Base-by-base conservation (phyloP, 768 basidiomycete species). In the Collybiopsis luxurians region DNA sequence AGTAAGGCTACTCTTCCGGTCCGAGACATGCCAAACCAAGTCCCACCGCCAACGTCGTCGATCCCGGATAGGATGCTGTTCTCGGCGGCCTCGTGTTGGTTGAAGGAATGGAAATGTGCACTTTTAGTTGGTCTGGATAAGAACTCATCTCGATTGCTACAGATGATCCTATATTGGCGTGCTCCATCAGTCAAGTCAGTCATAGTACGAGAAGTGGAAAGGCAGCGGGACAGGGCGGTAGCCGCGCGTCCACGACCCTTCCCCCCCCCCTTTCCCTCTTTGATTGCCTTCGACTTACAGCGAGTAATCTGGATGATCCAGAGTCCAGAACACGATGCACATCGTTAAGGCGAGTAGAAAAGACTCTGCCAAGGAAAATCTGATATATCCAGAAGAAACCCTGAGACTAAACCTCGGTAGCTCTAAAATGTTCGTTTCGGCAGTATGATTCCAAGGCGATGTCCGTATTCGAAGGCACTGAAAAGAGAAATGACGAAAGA, bases 301-400 rank as follows among this genome's bases (percentile, higher is more conserved):
- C 10, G 90, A 84, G 66, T 91, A 93, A 45, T 86, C 83, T 26
- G 85, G 83, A 65, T 89, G 86, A 49, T 89, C 82, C 2, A 92
- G 76, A 53, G 88, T 80, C 84, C 87, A 92, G 64, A 90, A 79
- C 34, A 78, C 88, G 60, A 92, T 81, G 67, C 91, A 93, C 91
- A 92, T 92, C 44, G 63, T 59, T 54, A n/a, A 36, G 46, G 44
- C 31, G 4, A 55, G 42, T 21, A 17, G 27, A 4, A 28, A 27
- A 55, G 42, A 34, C 31, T 43, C 27, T 23, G 55, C 19, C 1
- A 5, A 17, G 6, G 13, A n/a, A n/a, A n/a, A n/a, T n/a, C n/a
- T 31, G 28, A 26, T 6, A 48, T 27, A 48, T 36, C 36, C 50
- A 48, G 24, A n/a, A 38, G 30, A 36, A 34, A n/a, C n/a, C 17